Percentiles rank a stretch among this genome's conserved stretches.
phyloP scores from a whole-genome alignment of 306 rosid species.

The Acacia melanoxylon region DNA sequence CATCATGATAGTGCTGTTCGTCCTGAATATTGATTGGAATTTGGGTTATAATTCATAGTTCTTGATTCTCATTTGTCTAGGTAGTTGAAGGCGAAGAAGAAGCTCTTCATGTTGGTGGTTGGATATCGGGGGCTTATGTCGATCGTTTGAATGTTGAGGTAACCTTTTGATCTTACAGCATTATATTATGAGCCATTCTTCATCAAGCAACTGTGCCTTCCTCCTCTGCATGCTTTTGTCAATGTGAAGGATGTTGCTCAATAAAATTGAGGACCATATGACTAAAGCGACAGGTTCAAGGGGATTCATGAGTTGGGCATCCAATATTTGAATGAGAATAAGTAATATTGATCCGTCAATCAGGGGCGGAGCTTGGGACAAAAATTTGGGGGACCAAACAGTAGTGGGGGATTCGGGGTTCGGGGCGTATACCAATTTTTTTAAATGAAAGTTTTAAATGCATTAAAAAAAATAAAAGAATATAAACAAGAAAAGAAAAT shows the following conservation, averaged over 20 bases:
- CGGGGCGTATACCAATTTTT: too few relatives aligned
- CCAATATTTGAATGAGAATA: too few relatives aligned
- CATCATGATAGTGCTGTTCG: neutral
- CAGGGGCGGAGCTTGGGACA: too few relatives aligned
- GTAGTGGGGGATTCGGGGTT: too few relatives aligned
- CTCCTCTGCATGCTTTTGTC: neutral
- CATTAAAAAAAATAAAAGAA: too few relatives aligned
- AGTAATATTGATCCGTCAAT: neutral
- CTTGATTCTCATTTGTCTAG: conserved; percentile 38
- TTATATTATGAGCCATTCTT: neutral
- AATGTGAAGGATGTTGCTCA: neutral
- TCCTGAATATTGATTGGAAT: neutral
- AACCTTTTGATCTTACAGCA: neutral
- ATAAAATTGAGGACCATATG: neutral
- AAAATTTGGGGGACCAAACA: too few relatives aligned
- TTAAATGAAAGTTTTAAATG: too few relatives aligned
- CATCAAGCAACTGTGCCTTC: neutral
- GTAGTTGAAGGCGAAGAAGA: conserved; percentile 93
- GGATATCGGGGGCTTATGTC: conserved; percentile 85
- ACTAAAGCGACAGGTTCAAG: neutral
- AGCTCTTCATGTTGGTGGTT: conserved; percentile 65
- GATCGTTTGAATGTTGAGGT: conserved; percentile 93
- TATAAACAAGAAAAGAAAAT: too few relatives aligned
- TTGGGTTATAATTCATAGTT: neutral
- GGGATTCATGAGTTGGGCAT: neutral